Evolutionary conservation across 345 rosid genomes (phyloP).

Genomic region (Acer campestre): DNA sequence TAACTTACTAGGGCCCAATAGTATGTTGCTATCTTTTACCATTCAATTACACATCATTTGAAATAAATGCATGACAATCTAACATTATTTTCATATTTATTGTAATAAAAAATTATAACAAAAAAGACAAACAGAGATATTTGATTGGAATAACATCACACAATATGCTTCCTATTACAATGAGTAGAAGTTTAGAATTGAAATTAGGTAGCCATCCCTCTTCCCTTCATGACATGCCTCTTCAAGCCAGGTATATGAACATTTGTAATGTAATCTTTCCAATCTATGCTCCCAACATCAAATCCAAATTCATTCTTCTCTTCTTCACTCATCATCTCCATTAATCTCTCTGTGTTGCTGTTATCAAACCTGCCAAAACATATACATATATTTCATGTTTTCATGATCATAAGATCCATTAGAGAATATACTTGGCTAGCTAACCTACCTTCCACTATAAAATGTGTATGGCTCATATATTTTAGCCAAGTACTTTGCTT

Average conservation of each 20-base stretch:
- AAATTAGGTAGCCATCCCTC: slow-evolving; percentile 2
- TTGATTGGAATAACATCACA: background rate
- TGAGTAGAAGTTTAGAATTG: too few species aligned
- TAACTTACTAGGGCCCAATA: too few species aligned
- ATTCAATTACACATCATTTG: too few species aligned
- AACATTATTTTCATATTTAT: too few species aligned
- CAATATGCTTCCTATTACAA: too few species aligned
- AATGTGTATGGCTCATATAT: slow-evolving; percentile 89
- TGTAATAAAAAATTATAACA: too few species aligned
- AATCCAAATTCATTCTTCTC: slow-evolving; percentile 75
- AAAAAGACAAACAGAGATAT: background rate
- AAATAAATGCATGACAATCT: too few species aligned
- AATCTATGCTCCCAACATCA: slow-evolving; percentile 65
- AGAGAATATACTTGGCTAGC: too few species aligned
- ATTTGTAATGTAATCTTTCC: slow-evolving; percentile 71
- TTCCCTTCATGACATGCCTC: slow-evolving; percentile 66
- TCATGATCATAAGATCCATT: too few species aligned
- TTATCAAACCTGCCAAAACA: slow-evolving; percentile 67
- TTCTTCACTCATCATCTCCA: slow-evolving; percentile 77
- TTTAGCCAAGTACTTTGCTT: slow-evolving; percentile 75
- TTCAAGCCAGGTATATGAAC: slow-evolving; percentile 77
- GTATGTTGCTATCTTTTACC: too few species aligned
- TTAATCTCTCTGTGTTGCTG: slow-evolving; percentile 69
- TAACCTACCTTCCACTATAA: slow-evolving; percentile 74
- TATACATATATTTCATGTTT: too few species aligned